A percentile compares a stretch with the other conserved stretches of the same genome.
These are phyloP conservation scores for Fusarium chlamydosporum DNA, from an alignment of 2,329 filamentous ascomycete genomes.

Conservation along the genomic window DNA sequence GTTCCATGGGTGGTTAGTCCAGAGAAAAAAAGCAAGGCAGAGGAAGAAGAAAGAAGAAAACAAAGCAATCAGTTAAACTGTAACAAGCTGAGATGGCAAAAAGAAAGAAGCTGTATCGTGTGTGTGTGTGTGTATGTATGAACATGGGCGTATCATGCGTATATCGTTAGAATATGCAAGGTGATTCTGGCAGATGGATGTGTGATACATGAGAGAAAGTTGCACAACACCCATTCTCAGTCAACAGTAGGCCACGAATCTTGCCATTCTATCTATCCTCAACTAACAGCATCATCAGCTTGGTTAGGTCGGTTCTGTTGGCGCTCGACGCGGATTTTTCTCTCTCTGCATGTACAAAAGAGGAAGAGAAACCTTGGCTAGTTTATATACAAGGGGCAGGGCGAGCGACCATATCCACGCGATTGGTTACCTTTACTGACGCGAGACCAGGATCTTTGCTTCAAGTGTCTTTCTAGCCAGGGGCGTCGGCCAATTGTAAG, in stretches of 20 bases:
- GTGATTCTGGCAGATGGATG: background rate
- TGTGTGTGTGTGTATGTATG: background rate
- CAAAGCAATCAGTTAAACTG: slow-evolving; percentile 23
- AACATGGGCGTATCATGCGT: slow-evolving; percentile 6
- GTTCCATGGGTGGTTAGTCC: background rate
- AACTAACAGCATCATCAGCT: slow-evolving; percentile 24
- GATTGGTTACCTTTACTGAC: slow-evolving; percentile 36
- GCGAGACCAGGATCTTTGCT: slow-evolving; percentile 39
- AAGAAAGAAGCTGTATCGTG: slow-evolving; percentile 27
- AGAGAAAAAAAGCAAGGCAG: slow-evolving; percentile 21
- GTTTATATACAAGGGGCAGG: slow-evolving; percentile 34
- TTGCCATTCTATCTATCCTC: slow-evolving; percentile 17
- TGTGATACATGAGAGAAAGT: background rate
- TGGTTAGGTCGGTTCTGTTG: slow-evolving; percentile 23
- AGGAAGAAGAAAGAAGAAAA: slow-evolving; percentile 19
- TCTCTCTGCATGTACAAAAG: slow-evolving; percentile 5
- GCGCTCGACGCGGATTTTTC: slow-evolving; percentile 36
- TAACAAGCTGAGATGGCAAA: slow-evolving; percentile 23
- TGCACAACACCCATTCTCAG: slow-evolving; percentile 21
- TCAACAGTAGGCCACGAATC: slow-evolving; percentile 20
- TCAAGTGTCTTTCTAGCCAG: slow-evolving; percentile 46
- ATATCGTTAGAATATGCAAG: background rate
- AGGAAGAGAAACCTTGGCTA: slow-evolving; percentile 35
- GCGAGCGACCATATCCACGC: slow-evolving; percentile 13
- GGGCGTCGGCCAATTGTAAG: slow-evolving; percentile 33